Evolutionary conservation across 2,329 filamentous ascomycete genomes (phyloP).

Genomic region (Magnaporthiopsis poae): DNA sequence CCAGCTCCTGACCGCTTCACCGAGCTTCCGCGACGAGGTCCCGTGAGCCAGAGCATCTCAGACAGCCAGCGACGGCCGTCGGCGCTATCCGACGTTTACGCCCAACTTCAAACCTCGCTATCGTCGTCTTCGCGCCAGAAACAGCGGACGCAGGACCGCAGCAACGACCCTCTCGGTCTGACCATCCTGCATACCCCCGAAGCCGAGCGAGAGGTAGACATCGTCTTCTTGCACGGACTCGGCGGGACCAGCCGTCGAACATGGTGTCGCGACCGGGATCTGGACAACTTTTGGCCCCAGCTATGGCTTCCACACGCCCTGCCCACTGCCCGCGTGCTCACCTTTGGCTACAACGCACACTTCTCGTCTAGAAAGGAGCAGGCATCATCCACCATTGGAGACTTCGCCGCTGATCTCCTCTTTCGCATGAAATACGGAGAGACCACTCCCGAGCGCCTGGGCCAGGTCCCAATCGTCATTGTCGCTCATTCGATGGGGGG

Average conservation of each 20-base stretch:
- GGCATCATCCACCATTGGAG: conserved; percentile 10
- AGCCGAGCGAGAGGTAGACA: conserved; percentile 14
- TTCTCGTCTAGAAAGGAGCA: conserved; percentile 14
- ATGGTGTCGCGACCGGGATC: conserved; percentile 22
- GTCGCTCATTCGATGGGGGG: conserved; percentile 20
- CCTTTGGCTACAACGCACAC: conserved; percentile 25
- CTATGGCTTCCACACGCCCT: conserved; percentile 21
- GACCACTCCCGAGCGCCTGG: conserved; percentile 11
- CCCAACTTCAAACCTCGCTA: background rate
- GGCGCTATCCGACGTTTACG: background rate
- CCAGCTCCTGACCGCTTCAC: no score
- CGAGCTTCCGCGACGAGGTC: no score
- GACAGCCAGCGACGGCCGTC: no score
- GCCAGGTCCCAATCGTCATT: conserved; percentile 16
- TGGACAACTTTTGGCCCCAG: conserved; percentile 22
- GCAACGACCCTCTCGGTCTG: conserved; percentile 37
- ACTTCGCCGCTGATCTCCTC: conserved; percentile 18
- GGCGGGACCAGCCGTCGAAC: conserved; percentile 22
- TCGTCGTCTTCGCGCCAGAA: background rate
- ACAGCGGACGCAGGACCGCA: background rate
- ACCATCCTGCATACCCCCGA: background rate
- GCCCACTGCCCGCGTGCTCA: conserved; percentile 19
- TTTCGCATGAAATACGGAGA: conserved; percentile 16
- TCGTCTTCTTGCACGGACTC: conserved; percentile 26
- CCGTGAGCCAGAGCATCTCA: no score